A percentile compares a stretch with the other conserved stretches of the same genome.
Conservation (phyloP, 495 filamentous ascomycete genomes). For the Xylaria intraflava region DNA sequence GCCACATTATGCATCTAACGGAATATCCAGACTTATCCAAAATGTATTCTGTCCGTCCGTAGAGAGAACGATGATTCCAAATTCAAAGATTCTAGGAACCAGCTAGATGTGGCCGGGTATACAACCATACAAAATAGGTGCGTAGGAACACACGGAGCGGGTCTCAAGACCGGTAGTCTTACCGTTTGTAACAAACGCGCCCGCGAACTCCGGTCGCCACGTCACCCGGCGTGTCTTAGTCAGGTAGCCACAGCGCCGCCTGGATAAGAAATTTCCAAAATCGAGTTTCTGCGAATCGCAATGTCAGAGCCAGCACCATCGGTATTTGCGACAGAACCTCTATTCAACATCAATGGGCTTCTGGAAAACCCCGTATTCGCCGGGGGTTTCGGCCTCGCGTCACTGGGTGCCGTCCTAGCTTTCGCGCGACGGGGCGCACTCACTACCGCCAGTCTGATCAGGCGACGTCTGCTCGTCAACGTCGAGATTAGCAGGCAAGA, state of each 20-base stretch:
- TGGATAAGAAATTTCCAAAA: not conserved
- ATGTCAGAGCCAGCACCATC: slow-evolving; percentile 24
- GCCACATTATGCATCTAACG: too few relatives aligned
- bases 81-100: too few relatives aligned
- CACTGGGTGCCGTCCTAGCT: slow-evolving; percentile 68
- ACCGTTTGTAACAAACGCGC: too few relatives aligned
- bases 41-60: too few relatives aligned
- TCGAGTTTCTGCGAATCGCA: slow-evolving; percentile 8
- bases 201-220: too few relatives aligned
- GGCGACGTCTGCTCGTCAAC: slow-evolving; percentile 83
- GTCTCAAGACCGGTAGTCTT: too few relatives aligned
- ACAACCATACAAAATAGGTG: too few relatives aligned
- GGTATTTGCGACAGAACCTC: slow-evolving; percentile 4
- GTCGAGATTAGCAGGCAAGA: slow-evolving; percentile 92
- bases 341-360: slow-evolving; percentile 44
- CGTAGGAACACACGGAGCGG: too few relatives aligned
- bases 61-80: too few relatives aligned
- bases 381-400: slow-evolving; percentile 75
- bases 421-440: slow-evolving; percentile 68
- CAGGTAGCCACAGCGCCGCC: not conserved
- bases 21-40: too few relatives aligned
- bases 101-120: too few relatives aligned
- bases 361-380: slow-evolving; percentile 53
- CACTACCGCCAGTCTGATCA: slow-evolving; percentile 61
- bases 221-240: too few relatives aligned